Base-by-base conservation (phyloP, 2,329 filamentous ascomycete species). In the Phyllosticta citriasiana region DNA sequence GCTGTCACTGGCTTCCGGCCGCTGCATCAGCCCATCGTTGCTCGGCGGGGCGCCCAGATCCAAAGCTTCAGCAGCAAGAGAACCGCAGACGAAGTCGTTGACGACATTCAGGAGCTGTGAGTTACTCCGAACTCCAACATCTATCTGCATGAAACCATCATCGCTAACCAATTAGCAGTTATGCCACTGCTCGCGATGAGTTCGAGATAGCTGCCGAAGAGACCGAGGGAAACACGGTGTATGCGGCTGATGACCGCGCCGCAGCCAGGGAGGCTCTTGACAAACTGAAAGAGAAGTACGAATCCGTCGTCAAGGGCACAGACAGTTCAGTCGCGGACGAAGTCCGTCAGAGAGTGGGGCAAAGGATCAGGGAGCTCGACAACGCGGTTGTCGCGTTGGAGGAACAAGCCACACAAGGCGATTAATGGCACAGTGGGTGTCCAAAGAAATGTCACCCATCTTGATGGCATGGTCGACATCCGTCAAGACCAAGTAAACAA, bases 131-230 rank as follows among this genome's bases (percentile, higher is more conserved):
- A 30, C 19, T 54, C 12, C 55, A 52, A 5, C 4, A 16, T 19
- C 10, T 10, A 16, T 16, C 10, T 10, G 9, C 27, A 33, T 25
- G 8, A 27, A 22, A 26, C 26, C 8, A n/a, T 22, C 27, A n/a
- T 50, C 3, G 27, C 33, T 59, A 27, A 64, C 57, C 16, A 22
- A 33, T 26, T 7, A 19, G 50, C n/a, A 64, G 58, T 30, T 68
- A 74, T 60, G 71, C 68, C 35, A 74, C 71, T 0, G 73, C 73
- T 25, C 70, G 67, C 47, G 73, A 74, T 65, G 73, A 75, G 69
- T 80, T 80, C 66, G 78, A 82, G 61, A 80, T 80, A 33, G 79
- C 79, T 30, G 72, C 74, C 60, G 79, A 82, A 63, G 79, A 80
- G 66, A 80, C 78, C 19, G 74, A 78, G 64, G 82, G 80, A 70